Conservation (phyloP, 768 basidiomycete genomes). For the Lactarius akahatsu region DNA sequence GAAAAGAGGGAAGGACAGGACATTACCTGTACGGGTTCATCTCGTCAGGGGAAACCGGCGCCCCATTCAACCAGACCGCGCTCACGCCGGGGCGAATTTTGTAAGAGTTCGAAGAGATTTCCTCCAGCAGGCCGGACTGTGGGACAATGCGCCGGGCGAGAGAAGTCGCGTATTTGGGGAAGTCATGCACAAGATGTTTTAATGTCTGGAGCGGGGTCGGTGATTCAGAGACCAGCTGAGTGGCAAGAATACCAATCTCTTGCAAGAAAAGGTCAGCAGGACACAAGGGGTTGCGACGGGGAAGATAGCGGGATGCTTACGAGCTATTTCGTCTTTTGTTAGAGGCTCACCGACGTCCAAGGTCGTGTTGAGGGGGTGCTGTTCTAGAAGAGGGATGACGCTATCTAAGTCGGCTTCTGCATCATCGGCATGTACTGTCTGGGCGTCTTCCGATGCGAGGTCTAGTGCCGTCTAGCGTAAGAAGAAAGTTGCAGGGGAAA, state of each 20-base stretch:
- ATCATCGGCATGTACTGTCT: slow-evolving; percentile 21
- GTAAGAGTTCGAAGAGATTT: slow-evolving; percentile 56
- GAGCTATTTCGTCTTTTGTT: slow-evolving; percentile 50
- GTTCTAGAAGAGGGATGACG: slow-evolving; percentile 20
- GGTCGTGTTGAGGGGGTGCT: slow-evolving; percentile 38
- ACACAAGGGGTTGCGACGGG: slow-evolving; percentile 38
- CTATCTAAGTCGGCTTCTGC: slow-evolving; percentile 20
- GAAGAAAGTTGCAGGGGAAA: not conserved
- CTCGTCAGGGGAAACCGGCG: slow-evolving; percentile 56
- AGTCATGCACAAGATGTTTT: slow-evolving; percentile 76
- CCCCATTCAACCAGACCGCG: slow-evolving; percentile 82
- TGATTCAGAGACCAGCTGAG: slow-evolving; percentile 71
- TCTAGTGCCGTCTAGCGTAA: slow-evolving; percentile 1
- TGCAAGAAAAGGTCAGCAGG: slow-evolving; percentile 33
- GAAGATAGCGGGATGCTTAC: slow-evolving; percentile 17
- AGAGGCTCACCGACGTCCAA: slow-evolving; percentile 46
- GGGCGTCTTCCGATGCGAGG: slow-evolving; percentile 14
- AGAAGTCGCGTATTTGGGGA: slow-evolving; percentile 79
- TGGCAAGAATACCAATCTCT: slow-evolving; percentile 71
- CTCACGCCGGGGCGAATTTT: slow-evolving; percentile 53
- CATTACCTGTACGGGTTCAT: slow-evolving; percentile 65
- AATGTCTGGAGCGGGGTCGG: slow-evolving; percentile 53
- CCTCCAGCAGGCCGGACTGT: slow-evolving; percentile 49
- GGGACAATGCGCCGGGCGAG: slow-evolving; percentile 68
- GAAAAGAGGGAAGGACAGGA: not conserved